These are phyloP conservation scores for Eutrema yunnanense DNA, from an alignment of 345 rosid species.

Conservation along the genomic window DNA sequence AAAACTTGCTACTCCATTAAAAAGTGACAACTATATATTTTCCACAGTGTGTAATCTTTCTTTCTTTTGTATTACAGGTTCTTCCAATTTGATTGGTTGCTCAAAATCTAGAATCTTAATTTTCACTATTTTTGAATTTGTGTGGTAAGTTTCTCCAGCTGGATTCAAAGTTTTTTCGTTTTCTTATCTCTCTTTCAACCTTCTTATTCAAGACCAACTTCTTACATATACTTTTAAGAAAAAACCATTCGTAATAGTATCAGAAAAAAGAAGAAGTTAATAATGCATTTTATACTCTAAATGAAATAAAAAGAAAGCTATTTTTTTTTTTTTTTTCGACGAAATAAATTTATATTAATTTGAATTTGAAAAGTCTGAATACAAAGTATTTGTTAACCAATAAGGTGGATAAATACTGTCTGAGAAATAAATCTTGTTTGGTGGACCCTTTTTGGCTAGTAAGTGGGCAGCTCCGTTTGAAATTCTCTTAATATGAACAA, in stretches of 20 bases:
- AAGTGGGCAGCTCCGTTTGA: too few relatives aligned
- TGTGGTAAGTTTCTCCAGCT: slow-evolving; percentile 13
- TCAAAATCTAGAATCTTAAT: neutral
- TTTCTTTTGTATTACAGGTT: slow-evolving; percentile 23
- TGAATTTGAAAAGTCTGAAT: too few relatives aligned
- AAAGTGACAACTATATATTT: neutral
- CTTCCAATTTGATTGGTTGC: slow-evolving; percentile 9
- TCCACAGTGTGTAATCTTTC: neutral
- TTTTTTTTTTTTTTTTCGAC: too few relatives aligned
- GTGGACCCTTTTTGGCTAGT: too few relatives aligned
- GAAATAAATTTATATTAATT: too few relatives aligned
- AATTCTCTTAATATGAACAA: too few relatives aligned
- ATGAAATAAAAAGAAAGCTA: neutral
- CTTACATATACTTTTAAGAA: neutral
- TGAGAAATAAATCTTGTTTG: too few relatives aligned
- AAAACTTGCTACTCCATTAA: neutral
- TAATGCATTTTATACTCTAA: neutral
- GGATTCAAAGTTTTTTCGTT: neutral
- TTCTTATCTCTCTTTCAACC: neutral
- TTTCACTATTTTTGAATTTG: slow-evolving; percentile 4
- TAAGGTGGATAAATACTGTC: too few relatives aligned
- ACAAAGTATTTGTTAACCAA: too few relatives aligned
- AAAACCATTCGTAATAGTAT: neutral
- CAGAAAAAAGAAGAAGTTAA: neutral
- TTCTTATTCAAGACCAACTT: neutral